These are phyloP conservation scores for Macrotyloma uniflorum DNA, from an alignment of 306 rosid genomes.

Conservation along the genomic window DNA sequence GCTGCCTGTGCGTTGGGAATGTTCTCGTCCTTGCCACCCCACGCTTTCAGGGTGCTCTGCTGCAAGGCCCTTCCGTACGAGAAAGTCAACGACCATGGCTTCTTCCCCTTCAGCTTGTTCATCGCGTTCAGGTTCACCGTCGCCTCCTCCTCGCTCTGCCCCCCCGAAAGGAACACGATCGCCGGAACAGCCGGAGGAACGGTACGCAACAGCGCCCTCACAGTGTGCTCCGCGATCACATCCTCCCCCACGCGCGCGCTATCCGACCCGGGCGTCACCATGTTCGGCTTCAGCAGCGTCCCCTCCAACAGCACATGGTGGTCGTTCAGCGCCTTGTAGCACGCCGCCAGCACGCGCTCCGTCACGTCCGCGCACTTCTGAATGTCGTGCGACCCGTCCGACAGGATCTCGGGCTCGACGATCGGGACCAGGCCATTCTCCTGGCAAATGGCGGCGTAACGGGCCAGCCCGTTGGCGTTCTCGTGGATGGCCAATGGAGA, in stretches of 20 bases:
- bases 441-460: slow-evolving; percentile 80
- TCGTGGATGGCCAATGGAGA: slow-evolving; percentile 65
- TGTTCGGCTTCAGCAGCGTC: slow-evolving; percentile 85
- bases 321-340: slow-evolving; percentile 79
- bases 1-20: slow-evolving; percentile 68
- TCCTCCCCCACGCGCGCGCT: slow-evolving; percentile 54
- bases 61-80: slow-evolving; percentile 89
- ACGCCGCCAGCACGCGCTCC: slow-evolving; percentile 77
- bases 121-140: slow-evolving; percentile 76
- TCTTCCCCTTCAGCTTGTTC: slow-evolving; percentile 77
- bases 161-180: slow-evolving; percentile 80
- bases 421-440: slow-evolving; percentile 85
- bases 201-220: slow-evolving; percentile 68
- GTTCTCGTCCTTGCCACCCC: slow-evolving; percentile 72
- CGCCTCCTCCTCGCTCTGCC: slow-evolving; percentile 95
- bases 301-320: slow-evolving; percentile 85
- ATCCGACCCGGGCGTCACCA: slow-evolving; percentile 89
- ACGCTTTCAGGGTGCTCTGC: slow-evolving; percentile 86
- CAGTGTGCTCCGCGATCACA: slow-evolving; percentile 73
- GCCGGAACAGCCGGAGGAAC: slow-evolving; percentile 83
- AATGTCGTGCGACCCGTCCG: slow-evolving; percentile 76
- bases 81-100: slow-evolving; percentile 85
- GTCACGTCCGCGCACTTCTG: slow-evolving; percentile 77
- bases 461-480: slow-evolving; percentile 77
- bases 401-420: slow-evolving; percentile 89